Conservation (phyloP, 306 rosid genomes). For the Cucumis cinereus region DNA sequence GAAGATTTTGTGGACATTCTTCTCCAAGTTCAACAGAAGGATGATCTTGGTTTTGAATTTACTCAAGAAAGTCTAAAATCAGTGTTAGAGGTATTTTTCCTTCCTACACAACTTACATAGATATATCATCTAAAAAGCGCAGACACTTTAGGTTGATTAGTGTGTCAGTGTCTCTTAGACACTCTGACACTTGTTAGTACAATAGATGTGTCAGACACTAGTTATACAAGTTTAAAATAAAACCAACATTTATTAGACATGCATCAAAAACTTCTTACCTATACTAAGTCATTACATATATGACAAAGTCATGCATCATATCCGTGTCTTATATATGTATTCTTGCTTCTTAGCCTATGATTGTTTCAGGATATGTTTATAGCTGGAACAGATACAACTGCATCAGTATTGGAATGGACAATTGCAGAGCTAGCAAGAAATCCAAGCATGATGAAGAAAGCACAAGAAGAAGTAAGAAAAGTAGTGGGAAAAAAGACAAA, state of each 20-base stretch:
- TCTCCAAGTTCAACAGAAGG: not conserved
- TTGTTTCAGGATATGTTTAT: slow-evolving; percentile 23
- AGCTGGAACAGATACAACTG: slow-evolving; percentile 40
- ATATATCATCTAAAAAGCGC: not conserved
- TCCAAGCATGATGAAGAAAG: slow-evolving; percentile 23
- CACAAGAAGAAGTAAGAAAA: slow-evolving; percentile 20
- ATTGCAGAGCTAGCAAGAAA: slow-evolving; percentile 35
- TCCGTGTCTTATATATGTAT: no score
- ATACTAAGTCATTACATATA: no score
- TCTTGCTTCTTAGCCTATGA: not conserved
- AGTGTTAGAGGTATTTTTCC: not conserved
- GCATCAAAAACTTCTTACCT: no score
- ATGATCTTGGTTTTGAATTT: not conserved
- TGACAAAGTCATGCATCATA: no score
- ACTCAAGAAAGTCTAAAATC: not conserved
- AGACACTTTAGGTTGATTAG: no score
- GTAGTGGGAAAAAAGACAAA: slow-evolving; percentile 4
- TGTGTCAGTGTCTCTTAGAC: no score
- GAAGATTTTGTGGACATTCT: slow-evolving; percentile 2
- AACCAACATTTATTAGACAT: no score
- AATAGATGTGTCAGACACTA: no score
- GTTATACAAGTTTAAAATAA: no score
- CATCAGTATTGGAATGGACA: slow-evolving; percentile 30
- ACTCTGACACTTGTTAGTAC: no score
- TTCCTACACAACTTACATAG: no score